Base-by-base conservation (phyloP, 2,329 filamentous ascomycete species). In the Cercospora berteroae region DNA sequence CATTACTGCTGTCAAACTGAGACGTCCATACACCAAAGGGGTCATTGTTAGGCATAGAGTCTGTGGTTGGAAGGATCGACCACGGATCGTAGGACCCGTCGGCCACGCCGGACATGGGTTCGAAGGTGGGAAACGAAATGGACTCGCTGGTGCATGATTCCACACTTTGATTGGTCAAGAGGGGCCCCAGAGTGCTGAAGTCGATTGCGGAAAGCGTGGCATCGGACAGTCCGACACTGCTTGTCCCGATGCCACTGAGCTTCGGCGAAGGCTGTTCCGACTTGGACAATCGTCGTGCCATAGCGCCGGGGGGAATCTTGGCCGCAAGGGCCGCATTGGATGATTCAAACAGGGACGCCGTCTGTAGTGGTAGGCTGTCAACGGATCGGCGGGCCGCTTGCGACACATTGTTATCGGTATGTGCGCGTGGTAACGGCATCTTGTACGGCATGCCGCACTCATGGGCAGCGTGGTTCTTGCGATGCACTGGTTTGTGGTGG, bases 401-500 rank as follows among this genome's bases (percentile, higher is more conserved):
- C 5, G 73, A 65, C 10, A 82, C 76, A 60, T 78, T 78, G 67
- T 85, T 81, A 59, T 85, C 80, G 60, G 83, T 84, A 73, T 85
- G 81, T 52, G 83, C 81, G 66, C 84, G 75, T 57, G 86, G 85
- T 71, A 89, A 85, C 31, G 86, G 86, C 70, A 89, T 85, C 74
- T 86, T 87, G 79, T 90, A 90, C 1, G 88, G 88, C 71, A 85
- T 79, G 66, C 87, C 87, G 65, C 84, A 87, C 68, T 88, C 86
- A 74, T 89, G 87, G 67, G 86, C 86, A 70, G 85, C 83, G 76
- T 88, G 86, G 78, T 89, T 89, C 78, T 87, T 86, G 71, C 87
- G 86, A 74, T 89, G 87, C 60, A 84, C 85, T 10, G 87, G 87
- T 79, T 88, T 88, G 79, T 89, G 87, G 72, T 89, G 87, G 67